These are phyloP conservation scores for Cystobasidiopsis lactophilus DNA, from an alignment of 768 basidiomycete species.

Conservation along the genomic window DNA sequence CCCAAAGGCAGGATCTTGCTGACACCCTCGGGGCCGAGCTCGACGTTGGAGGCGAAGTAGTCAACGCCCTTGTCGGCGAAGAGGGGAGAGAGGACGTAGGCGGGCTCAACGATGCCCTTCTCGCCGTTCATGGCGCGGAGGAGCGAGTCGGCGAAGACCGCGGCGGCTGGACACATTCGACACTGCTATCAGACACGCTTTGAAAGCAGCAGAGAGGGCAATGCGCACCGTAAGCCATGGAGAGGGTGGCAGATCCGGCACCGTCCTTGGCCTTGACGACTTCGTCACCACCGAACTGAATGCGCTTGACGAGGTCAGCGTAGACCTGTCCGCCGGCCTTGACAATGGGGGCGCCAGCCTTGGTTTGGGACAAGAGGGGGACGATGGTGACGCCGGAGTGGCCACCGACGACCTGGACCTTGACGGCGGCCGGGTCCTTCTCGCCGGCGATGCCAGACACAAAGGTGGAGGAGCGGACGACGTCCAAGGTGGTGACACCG, in stretches of 20 bases:
- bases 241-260: conserved; percentile 50
- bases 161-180: too few relatives aligned
- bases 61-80: conserved; percentile 66
- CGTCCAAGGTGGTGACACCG: conserved; percentile 95
- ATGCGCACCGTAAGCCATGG: conserved; percentile 40
- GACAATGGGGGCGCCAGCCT: conserved; percentile 42
- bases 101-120: conserved; percentile 39
- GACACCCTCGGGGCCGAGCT: conserved; percentile 76
- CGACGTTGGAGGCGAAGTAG: conserved; percentile 85
- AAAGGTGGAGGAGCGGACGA: conserved; percentile 88
- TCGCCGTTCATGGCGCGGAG: conserved; percentile 45
- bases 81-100: conserved; percentile 57
- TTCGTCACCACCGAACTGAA: conserved; percentile 95
- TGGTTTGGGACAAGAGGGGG: conserved; percentile 69
- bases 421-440: conserved; percentile 42
- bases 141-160: conserved; percentile 42
- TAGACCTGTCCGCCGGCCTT: conserved; percentile 41
- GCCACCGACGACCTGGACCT: conserved; percentile 74
- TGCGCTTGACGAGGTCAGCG: conserved; percentile 63
- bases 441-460: conserved; percentile 44
- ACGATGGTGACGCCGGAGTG: conserved; percentile 97
- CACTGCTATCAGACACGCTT: background rate
- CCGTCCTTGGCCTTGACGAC: conserved; percentile 96
- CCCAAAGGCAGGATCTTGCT: conserved; percentile 80
- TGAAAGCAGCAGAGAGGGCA: background rate